Percentiles rank a stretch among this genome's conserved stretches.
These are phyloP conservation scores for Ehretia macrophylla DNA, from an alignment of 257 asterid species.

Conservation along the genomic window DNA sequence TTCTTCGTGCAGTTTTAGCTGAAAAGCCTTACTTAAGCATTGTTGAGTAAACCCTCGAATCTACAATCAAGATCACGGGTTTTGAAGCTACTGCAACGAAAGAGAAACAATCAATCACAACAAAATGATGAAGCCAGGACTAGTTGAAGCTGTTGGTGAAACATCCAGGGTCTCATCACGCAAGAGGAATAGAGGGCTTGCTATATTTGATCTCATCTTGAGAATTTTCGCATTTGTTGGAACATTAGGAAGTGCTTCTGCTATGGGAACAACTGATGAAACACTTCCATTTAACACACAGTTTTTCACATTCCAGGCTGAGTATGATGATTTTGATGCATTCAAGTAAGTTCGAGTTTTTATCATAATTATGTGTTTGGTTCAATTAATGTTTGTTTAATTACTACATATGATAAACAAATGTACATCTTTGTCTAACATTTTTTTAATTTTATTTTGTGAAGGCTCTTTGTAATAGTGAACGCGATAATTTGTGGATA, in stretches of 20 bases:
- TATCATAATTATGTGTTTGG: background rate
- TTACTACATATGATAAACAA: background rate
- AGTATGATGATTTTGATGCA: conserved; percentile 60
- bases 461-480: conserved; percentile 60
- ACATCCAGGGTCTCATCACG: background rate
- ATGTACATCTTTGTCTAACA: background rate
- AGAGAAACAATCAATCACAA: background rate
- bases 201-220: conserved; percentile 51
- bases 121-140: conserved; percentile 38
- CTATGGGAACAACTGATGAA: conserved; percentile 69
- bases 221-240: conserved; percentile 58
- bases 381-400: background rate
- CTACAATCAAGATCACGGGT: too few species aligned
- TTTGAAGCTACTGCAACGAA: too few species aligned
- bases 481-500: conserved; percentile 60
- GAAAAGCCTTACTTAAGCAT: too few species aligned
- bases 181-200: conserved; percentile 40
- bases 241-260: conserved; percentile 61
- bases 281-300: conserved; percentile 67
- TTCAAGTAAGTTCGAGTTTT: conserved; percentile 39
- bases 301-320: conserved; percentile 50
- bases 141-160: conserved; percentile 26
- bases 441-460: background rate
- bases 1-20: too few species aligned
- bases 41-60: too few species aligned